Percentiles rank a stretch among this genome's conserved stretches.
Evolutionary conservation across 345 rosid species (phyloP).

Genomic region (Eucalyptus sp.): DNA sequence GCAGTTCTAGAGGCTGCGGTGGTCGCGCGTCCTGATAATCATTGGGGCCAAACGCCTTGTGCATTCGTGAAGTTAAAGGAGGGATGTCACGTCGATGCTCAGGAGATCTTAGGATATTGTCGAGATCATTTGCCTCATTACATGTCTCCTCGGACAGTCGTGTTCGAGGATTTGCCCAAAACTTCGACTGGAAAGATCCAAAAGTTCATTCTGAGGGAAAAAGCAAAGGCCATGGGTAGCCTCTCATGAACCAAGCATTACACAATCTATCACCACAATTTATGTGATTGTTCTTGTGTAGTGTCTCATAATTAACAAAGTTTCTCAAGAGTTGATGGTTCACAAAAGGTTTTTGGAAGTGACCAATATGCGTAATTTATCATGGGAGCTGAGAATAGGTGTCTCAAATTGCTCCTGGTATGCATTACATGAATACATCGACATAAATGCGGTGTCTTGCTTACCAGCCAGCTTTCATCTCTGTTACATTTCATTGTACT

Average conservation of each 20-base stretch:
- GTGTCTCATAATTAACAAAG: not conserved
- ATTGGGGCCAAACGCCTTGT: constrained; percentile 87
- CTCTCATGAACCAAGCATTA: not conserved
- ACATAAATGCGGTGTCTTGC: not conserved
- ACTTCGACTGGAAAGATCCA: constrained; percentile 79
- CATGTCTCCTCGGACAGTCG: constrained; percentile 65
- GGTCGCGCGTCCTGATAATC: constrained; percentile 58
- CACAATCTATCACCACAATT: not conserved
- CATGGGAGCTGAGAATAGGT: not conserved
- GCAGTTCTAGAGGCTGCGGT: constrained; percentile 72
- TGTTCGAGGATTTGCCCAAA: constrained; percentile 57
- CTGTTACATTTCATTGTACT: not conserved
- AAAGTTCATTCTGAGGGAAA: constrained; percentile 51
- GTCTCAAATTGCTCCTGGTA: no score
- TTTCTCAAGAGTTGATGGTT: not conserved
- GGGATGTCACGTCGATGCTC: constrained; percentile 9
- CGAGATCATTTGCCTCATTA: constrained; percentile 50
- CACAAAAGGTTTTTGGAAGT: not conserved
- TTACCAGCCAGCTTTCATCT: not conserved
- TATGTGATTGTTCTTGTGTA: not conserved
- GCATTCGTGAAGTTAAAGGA: constrained; percentile 70
- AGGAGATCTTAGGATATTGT: constrained; percentile 53
- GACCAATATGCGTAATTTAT: no score
- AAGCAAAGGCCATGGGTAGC: constrained; percentile 33
- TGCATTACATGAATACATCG: not conserved